Evolutionary conservation across 2,329 filamentous ascomycete species (phyloP).

Genomic region (Aspergillus melleus): DNA sequence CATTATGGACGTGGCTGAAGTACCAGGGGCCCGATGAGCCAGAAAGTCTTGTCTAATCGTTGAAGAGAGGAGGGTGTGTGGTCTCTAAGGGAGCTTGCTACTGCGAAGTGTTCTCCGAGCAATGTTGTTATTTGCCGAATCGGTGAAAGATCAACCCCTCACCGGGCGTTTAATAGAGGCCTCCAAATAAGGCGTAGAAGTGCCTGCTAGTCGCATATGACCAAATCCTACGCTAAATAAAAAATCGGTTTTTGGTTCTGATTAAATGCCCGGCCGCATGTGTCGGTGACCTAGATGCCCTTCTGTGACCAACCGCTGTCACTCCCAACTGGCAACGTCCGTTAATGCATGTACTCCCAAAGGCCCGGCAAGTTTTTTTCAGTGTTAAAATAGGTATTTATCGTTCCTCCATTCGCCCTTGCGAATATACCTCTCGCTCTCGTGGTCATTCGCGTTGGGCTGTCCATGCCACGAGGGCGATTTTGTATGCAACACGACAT

Average conservation of each 20-base stretch:
- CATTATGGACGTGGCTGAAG: no score
- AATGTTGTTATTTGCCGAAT: not conserved
- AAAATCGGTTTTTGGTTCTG: not conserved
- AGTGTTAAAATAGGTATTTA: not conserved
- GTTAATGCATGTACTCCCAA: conserved; percentile 1
- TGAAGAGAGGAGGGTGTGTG: not conserved
- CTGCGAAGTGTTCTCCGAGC: not conserved
- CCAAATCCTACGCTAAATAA: not conserved
- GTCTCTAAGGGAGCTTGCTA: not conserved
- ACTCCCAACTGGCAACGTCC: not conserved
- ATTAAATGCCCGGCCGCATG: not conserved
- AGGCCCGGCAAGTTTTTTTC: conserved; percentile 1
- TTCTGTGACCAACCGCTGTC: not conserved
- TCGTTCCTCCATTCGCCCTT: not conserved
- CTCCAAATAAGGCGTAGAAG: not conserved
- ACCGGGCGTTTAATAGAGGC: not conserved
- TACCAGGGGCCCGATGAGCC: no score
- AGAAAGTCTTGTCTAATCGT: no score
- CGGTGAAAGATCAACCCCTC: not conserved
- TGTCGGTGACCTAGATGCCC: not conserved
- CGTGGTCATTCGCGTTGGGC: not conserved
- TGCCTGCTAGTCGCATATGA: not conserved
- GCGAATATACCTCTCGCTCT: conserved; percentile 1
- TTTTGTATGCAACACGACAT: no score
- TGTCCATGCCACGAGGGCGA: not conserved